phyloP scores from a whole-genome alignment of 208 protist species.

The Trypanosoma scelopori region DNA sequence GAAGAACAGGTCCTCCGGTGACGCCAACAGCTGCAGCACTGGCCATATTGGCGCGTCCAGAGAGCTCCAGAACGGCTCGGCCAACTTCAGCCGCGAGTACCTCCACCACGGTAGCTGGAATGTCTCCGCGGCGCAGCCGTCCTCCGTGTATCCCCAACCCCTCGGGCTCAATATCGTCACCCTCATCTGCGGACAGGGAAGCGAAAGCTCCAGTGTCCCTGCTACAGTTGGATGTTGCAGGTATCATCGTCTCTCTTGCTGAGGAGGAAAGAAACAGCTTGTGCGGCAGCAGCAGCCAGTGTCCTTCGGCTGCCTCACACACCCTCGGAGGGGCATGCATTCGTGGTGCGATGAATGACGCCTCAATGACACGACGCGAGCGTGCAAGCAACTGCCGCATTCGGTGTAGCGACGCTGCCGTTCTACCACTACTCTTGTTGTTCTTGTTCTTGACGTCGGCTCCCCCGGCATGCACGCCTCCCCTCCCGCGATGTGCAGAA shows the following conservation, averaged over 20 bases:
- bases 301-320: slow-evolving; percentile 45
- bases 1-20: neutral
- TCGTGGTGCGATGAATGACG: slow-evolving; percentile 16
- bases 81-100: slow-evolving; percentile 17
- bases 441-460: neutral
- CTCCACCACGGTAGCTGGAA: slow-evolving; percentile 16
- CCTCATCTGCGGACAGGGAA: neutral
- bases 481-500: neutral
- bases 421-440: slow-evolving; percentile 11
- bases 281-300: slow-evolving; percentile 51
- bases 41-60: slow-evolving; percentile 6
- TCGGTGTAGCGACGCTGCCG: slow-evolving; percentile 14
- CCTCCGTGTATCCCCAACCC: slow-evolving; percentile 1
- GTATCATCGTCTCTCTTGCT: neutral
- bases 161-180: neutral
- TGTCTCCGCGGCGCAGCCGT: slow-evolving; percentile 20
- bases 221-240: neutral
- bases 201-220: neutral
- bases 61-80: slow-evolving; percentile 16
- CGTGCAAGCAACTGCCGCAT: slow-evolving; percentile 17
- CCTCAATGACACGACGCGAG: slow-evolving; percentile 16
- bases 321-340: slow-evolving; percentile 35
- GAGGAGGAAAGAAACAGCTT: slow-evolving; percentile 16
- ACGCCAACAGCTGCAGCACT: neutral
- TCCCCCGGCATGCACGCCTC: neutral